Evolutionary conservation across 2,329 filamentous ascomycete genomes (phyloP).

Genomic region (Trichoderma sp.): DNA sequence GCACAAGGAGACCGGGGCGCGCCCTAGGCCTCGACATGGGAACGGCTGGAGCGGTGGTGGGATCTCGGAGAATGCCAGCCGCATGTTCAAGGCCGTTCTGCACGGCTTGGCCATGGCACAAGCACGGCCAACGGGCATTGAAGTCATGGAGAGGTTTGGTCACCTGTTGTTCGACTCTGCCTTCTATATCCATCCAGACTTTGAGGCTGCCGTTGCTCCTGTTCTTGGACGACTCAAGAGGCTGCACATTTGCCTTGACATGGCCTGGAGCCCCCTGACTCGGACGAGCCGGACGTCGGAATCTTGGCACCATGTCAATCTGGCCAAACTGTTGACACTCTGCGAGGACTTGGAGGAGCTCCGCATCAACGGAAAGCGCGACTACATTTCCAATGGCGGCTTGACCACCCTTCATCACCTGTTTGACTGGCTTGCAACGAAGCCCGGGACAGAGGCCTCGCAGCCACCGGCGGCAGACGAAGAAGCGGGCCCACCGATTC

Average conservation of each 20-base stretch:
- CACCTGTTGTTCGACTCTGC: conserved; percentile 44
- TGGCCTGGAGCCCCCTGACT: not conserved
- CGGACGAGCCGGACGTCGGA: no score
- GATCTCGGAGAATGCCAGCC: conserved; percentile 35
- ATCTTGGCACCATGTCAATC: conserved; percentile 23
- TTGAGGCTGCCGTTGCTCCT: conserved; percentile 42
- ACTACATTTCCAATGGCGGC: not conserved
- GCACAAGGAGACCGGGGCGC: conserved; percentile 39
- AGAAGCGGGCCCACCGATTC: conserved; percentile 2
- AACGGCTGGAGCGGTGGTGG: not conserved
- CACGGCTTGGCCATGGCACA: conserved; percentile 47
- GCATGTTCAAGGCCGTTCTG: conserved; percentile 47
- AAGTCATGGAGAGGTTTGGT: conserved; percentile 48
- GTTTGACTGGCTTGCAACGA: conserved; percentile 29
- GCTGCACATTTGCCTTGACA: conserved; percentile 42
- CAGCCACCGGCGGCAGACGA: not conserved
- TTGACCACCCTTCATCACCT: not conserved
- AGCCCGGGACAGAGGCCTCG: not conserved
- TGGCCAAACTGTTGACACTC: conserved; percentile 31
- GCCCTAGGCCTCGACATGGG: conserved; percentile 23
- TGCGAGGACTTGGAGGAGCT: conserved; percentile 13
- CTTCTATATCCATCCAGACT: conserved; percentile 44
- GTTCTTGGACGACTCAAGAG: conserved; percentile 51
- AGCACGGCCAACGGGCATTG: conserved; percentile 47
- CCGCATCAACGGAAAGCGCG: conserved; percentile 30